phyloP scores from a whole-genome alignment of 768 basidiomycete genomes.

The Pleurotus eryngii region DNA sequence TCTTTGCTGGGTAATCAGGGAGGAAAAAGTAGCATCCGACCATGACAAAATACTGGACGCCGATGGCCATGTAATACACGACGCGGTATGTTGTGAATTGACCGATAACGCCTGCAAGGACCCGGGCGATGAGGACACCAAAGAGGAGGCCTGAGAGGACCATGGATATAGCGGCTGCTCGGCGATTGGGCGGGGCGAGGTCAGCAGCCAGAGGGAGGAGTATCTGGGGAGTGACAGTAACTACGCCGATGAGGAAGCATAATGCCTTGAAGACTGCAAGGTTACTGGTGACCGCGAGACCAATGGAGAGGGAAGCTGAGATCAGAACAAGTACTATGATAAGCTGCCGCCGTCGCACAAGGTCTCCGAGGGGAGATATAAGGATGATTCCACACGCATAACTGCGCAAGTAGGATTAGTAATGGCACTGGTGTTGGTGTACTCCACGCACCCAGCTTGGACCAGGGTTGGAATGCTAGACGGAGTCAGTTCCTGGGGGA shows the following conservation, averaged over 20 bases:
- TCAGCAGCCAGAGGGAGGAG: conserved; percentile 79
- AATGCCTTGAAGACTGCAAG: conserved; percentile 62
- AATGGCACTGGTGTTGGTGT: not conserved
- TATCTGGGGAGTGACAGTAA: conserved; percentile 75
- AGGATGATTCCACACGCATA: conserved; percentile 73
- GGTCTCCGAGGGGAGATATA: conserved; percentile 80
- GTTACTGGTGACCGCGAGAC: conserved; percentile 58
- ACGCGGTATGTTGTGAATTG: conserved; percentile 70
- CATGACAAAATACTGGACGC: conserved; percentile 59
- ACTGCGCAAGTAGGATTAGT: conserved; percentile 25
- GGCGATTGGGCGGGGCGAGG: conserved; percentile 68
- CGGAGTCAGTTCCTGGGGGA: not conserved
- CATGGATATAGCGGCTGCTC: conserved; percentile 75
- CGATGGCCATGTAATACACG: conserved; percentile 77
- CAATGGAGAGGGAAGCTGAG: conserved; percentile 63
- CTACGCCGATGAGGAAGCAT: conserved; percentile 67
- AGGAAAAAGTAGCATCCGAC: conserved; percentile 58
- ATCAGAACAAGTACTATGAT: conserved; percentile 54
- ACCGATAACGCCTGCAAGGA: conserved; percentile 72
- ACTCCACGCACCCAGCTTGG: conserved; percentile 40
- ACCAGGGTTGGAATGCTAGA: conserved; percentile 33
- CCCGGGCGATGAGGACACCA: conserved; percentile 72
- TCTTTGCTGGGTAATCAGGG: conserved; percentile 86
- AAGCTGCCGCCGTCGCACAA: conserved; percentile 72
- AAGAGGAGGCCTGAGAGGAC: conserved; percentile 66